Conservation (phyloP, 192 early-diverging fungal species). For the Backusella tarrabulga region DNA sequence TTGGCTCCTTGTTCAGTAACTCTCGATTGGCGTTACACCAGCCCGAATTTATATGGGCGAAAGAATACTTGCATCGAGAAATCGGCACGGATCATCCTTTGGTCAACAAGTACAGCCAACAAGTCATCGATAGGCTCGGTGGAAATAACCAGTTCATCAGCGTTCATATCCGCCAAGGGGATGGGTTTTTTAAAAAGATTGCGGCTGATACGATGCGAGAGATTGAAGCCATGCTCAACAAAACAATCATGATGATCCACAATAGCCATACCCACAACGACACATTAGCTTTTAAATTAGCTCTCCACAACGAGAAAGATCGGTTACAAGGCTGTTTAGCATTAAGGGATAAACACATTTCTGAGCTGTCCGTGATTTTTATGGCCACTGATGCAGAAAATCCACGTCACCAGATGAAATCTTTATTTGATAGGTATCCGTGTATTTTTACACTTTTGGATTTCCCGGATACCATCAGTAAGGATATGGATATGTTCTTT, state of each 20-base stretch:
- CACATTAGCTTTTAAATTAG: neutral
- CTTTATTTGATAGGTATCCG: constrained; percentile 4
- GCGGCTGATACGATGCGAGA: constrained; percentile 26
- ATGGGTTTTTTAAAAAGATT: constrained; percentile 36
- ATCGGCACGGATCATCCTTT: constrained; percentile 24
- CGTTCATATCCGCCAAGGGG: constrained; percentile 41
- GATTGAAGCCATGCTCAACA: constrained; percentile 13
- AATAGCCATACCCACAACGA: neutral
- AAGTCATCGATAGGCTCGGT: constrained; percentile 19
- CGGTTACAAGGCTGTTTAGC: neutral
- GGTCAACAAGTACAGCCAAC: constrained; percentile 23
- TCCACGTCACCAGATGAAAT: constrained; percentile 24
- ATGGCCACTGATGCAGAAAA: constrained; percentile 47
- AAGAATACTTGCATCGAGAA: constrained; percentile 19
- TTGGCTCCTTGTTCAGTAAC: constrained; percentile 42
- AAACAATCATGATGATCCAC: neutral
- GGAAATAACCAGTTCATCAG: constrained; percentile 34
- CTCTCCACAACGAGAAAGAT: neutral
- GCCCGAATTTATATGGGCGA: neutral
- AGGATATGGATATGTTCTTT: constrained; percentile 20
- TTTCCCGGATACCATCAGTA: constrained; percentile 30
- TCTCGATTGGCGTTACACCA: constrained; percentile 32
- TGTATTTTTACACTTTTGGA: neutral
- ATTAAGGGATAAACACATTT: constrained; percentile 6
- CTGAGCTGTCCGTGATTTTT: constrained; percentile 37